phyloP scores from a whole-genome alignment of 2,329 filamentous ascomycete species.

The Aspergillus neotritici region DNA sequence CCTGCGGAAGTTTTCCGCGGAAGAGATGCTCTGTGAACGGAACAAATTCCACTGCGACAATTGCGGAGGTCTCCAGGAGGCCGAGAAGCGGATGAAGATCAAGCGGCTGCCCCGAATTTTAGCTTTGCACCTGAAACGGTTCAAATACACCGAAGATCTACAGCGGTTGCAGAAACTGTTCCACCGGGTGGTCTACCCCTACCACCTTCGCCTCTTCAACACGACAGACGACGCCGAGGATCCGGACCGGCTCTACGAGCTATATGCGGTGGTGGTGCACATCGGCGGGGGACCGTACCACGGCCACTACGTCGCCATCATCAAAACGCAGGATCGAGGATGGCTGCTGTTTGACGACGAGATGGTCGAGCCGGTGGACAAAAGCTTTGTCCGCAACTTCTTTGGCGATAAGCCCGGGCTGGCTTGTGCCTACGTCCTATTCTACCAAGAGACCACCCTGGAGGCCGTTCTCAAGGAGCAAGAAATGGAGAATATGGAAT shows the following conservation, averaged over 20 bases:
- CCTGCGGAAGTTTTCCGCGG: constrained; percentile 89
- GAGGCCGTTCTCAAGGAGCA: constrained; percentile 70
- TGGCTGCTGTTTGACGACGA: constrained; percentile 98
- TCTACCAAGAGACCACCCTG: constrained; percentile 85
- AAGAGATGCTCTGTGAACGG: constrained; percentile 96
- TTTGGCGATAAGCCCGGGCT: constrained; percentile 89
- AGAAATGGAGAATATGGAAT: constrained; percentile 63
- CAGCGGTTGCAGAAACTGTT: constrained; percentile 93
- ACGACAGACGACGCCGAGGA: constrained; percentile 94
- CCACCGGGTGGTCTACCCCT: constrained; percentile 93
- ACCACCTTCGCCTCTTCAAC: constrained; percentile 93
- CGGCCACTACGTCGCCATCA: constrained; percentile 94
- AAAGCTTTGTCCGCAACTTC: constrained; percentile 92
- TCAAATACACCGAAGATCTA: constrained; percentile 96
- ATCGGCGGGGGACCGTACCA: constrained; percentile 96
- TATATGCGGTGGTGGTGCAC: constrained; percentile 95
- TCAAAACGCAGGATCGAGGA: constrained; percentile 92
- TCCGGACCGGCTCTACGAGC: constrained; percentile 86
- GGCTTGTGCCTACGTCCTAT: constrained; percentile 92
- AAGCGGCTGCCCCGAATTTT: constrained; percentile 88
- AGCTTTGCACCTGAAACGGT: constrained; percentile 88
- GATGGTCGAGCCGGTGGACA: constrained; percentile 96
- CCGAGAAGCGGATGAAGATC: constrained; percentile 99
- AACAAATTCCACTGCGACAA: constrained; percentile 99
- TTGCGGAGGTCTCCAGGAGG: constrained; percentile 92